Conservation (phyloP, 2,329 filamentous ascomycete genomes). For the Stemphylium beticola region DNA sequence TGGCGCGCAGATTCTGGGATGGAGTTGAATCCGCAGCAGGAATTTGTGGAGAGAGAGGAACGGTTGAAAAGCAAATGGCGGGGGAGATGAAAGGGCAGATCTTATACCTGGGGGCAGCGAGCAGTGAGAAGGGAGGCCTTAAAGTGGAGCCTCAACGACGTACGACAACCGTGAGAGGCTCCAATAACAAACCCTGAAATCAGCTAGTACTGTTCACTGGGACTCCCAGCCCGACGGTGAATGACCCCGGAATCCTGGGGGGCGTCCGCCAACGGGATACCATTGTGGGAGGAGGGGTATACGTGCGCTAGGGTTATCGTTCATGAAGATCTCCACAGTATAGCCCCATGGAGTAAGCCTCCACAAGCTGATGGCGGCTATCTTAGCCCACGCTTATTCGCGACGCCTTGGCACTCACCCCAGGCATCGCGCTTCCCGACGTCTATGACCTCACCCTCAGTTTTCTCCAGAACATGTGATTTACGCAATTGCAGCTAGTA, state of each 20-base stretch:
- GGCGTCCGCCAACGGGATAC: conserved; percentile 5
- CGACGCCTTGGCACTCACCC: conserved; percentile 5
- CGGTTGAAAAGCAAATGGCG: neutral
- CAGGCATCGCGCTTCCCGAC: conserved; percentile 10
- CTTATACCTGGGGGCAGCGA: conserved; percentile 9
- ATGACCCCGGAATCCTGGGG: conserved; percentile 5
- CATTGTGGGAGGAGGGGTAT: conserved; percentile 9
- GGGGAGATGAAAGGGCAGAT: conserved; percentile 7
- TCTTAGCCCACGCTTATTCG: conserved; percentile 10
- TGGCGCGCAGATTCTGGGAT: neutral
- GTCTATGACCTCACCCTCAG: conserved; percentile 11
- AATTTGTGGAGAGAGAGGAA: neutral
- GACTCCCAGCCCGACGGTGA: neutral
- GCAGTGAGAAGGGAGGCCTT: conserved; percentile 13
- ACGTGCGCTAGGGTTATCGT: conserved; percentile 5
- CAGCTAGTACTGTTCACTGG: neutral
- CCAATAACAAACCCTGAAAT: neutral
- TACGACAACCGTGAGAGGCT: conserved; percentile 10
- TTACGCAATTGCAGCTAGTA: neutral
- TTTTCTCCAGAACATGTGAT: neutral
- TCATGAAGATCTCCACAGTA: conserved; percentile 10
- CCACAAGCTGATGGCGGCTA: conserved; percentile 8
- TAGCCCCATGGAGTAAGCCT: conserved; percentile 15
- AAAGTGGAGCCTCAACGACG: conserved; percentile 13
- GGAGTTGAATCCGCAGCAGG: neutral